Evolutionary conservation across 768 basidiomycete genomes (phyloP), one percentile per base, ranked within the genome.

Genomic region (Xanthoconium purpureum): DNA sequence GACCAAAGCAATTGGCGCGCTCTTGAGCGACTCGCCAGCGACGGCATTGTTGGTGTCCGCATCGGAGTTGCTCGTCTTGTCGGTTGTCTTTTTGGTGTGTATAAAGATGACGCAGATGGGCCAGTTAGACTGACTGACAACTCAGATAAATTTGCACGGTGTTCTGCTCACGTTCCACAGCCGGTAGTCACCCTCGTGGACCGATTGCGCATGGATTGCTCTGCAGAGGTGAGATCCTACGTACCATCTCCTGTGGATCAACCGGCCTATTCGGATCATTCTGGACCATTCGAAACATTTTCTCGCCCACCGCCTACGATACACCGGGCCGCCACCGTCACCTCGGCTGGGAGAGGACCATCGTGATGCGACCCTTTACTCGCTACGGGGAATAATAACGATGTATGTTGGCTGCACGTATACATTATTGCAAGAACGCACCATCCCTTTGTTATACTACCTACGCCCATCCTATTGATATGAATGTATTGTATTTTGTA

Each of bases 11-110:
- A 67, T 60, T 81, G 91, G 73, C 69, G 76, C 54, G 72, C 76
- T n/a, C 71, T 95, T 18, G 71, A 76, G 29, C 63, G 67, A 43
- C 77, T 95, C 40, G 80, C 82, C 6, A 66, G 75, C 33, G 95
- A 98, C 66, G 65, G 67, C 36, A 84, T 96, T 13, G 78, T 89
- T 49, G 94, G 92, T 57, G 93, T 97, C 35, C 81, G 93, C 45
- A 92, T 97, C 54, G 88, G 85, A 8, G 79, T 93, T 3, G 87
- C 94, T n/a, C 81, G 93, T 47, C 79, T 92, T 45, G 72, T 85
- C 40, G 83, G 83, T 47, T 63, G 71, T 47, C 68, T 85, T 30
- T 77, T 74, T 61, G 79, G 88, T 89, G 71, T 67, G 83, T 75
- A 50, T 48, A 18, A 32, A 28, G 20, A 50, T 46, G 4, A 38